phyloP scores from a whole-genome alignment of 805 yeast genomes.

The Myxozyma neglecta region DNA sequence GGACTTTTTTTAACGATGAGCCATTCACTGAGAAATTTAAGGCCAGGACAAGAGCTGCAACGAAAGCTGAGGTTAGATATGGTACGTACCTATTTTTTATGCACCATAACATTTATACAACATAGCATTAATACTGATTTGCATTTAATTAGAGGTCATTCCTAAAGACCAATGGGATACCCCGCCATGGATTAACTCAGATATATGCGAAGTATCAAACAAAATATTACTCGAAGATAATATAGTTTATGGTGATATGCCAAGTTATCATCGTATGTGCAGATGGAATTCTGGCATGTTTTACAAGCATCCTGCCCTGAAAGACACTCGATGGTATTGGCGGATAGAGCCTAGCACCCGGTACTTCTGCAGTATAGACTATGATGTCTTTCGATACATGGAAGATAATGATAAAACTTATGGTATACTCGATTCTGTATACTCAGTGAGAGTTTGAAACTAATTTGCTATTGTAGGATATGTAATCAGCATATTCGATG shows the following conservation, averaged over 20 bases:
- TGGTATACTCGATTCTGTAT: constrained; percentile 56
- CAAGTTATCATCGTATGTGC: constrained; percentile 82
- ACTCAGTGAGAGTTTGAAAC: constrained; percentile 53
- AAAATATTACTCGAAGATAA: constrained; percentile 42
- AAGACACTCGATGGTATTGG: constrained; percentile 72
- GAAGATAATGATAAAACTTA: constrained; percentile 64
- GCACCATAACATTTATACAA: neutral
- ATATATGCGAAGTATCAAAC: constrained; percentile 46
- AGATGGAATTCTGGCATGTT: constrained; percentile 69
- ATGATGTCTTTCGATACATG: constrained; percentile 52
- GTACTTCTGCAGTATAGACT: constrained; percentile 66
- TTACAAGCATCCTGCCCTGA: constrained; percentile 61
- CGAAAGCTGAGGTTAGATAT: constrained; percentile 49
- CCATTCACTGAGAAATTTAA: constrained; percentile 63
- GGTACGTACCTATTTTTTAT: constrained; percentile 40
- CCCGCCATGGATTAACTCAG: constrained; percentile 57
- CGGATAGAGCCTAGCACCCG: constrained; percentile 73
- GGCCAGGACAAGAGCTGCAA: constrained; percentile 43
- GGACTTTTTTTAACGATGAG: constrained; percentile 73
- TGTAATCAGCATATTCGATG: constrained; percentile 66
- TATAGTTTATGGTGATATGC: constrained; percentile 60
- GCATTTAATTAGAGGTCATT: constrained; percentile 52
- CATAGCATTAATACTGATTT: constrained; percentile 54
- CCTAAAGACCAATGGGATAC: constrained; percentile 56
- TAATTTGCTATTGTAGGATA: constrained; percentile 44